Evolutionary conservation across 306 rosid genomes (phyloP).

Genomic region (Cotoneaster glaucophyllus): DNA sequence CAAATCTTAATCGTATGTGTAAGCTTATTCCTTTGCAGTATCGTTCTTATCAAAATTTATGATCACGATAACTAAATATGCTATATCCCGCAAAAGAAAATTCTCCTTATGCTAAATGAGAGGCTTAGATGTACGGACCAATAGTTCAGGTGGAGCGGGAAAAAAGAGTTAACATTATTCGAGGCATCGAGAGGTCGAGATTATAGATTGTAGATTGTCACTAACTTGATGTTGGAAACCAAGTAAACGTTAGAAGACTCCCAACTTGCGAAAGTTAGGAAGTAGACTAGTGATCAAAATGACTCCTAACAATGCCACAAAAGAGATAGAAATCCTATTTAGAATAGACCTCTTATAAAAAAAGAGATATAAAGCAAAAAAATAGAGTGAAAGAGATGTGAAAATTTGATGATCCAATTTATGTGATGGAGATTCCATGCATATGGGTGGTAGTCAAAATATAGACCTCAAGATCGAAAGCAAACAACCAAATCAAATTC

Average conservation of each 20-base stretch:
- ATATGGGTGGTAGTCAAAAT: neutral
- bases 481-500: neutral
- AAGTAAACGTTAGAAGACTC: neutral
- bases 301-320: neutral
- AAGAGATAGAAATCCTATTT: neutral
- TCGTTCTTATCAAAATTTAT: neutral
- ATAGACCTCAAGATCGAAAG: neutral
- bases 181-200: neutral
- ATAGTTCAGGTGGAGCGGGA: neutral
- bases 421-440: slow-evolving; percentile 12
- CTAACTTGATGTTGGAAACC: neutral
- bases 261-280: neutral
- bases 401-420: neutral
- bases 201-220: neutral
- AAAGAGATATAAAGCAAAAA: neutral
- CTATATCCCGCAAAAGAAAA: neutral
- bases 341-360: neutral
- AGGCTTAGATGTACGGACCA: neutral
- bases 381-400: neutral
- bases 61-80: neutral
- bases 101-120: neutral
- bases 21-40: neutral
- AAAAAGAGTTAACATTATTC: neutral
- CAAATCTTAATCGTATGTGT: neutral
- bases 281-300: neutral